Percentiles rank a stretch among this genome's conserved stretches.
Evolutionary conservation across 2,329 filamentous ascomycete species (phyloP).

Genomic region (Epichloe elymi): DNA sequence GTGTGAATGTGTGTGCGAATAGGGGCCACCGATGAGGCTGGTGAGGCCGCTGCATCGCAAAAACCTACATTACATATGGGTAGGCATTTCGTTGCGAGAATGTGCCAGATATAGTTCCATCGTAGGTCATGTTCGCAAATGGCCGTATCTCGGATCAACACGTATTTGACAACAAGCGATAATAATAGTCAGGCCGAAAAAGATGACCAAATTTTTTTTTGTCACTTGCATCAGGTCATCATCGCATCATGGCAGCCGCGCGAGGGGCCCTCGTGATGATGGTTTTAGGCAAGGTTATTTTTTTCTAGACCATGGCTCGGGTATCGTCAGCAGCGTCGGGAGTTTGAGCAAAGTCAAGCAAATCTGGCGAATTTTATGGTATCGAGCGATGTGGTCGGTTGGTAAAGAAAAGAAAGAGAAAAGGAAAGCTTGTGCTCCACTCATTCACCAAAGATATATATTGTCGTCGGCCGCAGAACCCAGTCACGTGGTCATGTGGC

Average conservation of each 20-base stretch:
- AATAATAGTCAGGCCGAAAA: neutral
- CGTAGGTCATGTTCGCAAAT: neutral
- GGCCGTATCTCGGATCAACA: too few relatives aligned
- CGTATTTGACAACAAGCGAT: neutral
- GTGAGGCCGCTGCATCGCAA: neutral
- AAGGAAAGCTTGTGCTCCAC: neutral
- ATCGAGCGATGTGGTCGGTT: slow-evolving; percentile 29
- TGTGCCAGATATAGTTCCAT: neutral
- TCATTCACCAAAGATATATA: neutral
- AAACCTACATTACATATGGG: neutral
- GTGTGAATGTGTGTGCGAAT: neutral
- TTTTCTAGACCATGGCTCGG: slow-evolving; percentile 45
- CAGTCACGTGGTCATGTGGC: neutral
- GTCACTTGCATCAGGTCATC: slow-evolving; percentile 56
- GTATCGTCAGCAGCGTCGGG: slow-evolving; percentile 32
- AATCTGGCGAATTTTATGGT: slow-evolving; percentile 24
- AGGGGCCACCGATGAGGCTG: neutral
- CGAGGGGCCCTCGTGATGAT: slow-evolving; percentile 55
- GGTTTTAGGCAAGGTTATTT: slow-evolving; percentile 52
- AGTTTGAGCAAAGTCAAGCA: slow-evolving; percentile 16
- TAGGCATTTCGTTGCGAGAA: neutral
- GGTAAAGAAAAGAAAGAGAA: slow-evolving; percentile 13
- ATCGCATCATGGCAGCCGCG: slow-evolving; percentile 52
- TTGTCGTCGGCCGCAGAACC: neutral
- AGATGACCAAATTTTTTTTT: too few relatives aligned